A percentile compares a stretch with the other conserved stretches of the same genome.
phyloP scores from a whole-genome alignment of 2,329 filamentous ascomycete genomes.

The Aureobasidium sp. region DNA sequence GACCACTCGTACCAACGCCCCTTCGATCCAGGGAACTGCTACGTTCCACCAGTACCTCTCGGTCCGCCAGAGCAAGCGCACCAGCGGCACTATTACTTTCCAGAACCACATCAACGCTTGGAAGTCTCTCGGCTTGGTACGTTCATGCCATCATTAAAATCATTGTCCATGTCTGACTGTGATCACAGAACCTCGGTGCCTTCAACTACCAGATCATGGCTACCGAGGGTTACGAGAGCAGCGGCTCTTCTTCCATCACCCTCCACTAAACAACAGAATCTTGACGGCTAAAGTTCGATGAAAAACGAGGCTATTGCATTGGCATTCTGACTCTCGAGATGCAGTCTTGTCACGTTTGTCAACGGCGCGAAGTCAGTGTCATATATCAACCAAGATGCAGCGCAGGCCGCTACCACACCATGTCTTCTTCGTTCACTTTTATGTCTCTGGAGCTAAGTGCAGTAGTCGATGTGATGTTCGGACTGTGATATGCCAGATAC shows the following conservation, averaged over 20 bases:
- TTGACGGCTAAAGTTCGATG: too few species aligned
- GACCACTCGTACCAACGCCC: constrained; percentile 39
- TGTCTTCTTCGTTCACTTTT: too few species aligned
- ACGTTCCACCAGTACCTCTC: constrained; percentile 52
- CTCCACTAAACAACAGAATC: neutral
- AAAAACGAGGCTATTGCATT: too few species aligned
- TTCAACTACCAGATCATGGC: constrained; percentile 49
- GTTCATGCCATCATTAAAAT: neutral
- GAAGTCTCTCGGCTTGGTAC: constrained; percentile 39
- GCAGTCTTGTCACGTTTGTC: too few species aligned
- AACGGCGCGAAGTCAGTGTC: too few species aligned
- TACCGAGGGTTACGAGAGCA: constrained; percentile 39
- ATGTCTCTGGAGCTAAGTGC: too few species aligned
- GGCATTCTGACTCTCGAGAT: too few species aligned
- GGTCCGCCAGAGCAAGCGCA: constrained; percentile 44
- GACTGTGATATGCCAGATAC: too few species aligned
- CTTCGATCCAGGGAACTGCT: constrained; percentile 47
- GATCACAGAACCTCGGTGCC: constrained; percentile 35
- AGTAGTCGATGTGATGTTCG: too few species aligned
- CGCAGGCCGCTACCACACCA: too few species aligned
- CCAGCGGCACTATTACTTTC: constrained; percentile 45
- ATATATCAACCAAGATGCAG: too few species aligned
- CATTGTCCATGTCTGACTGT: neutral
- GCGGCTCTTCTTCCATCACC: constrained; percentile 23
- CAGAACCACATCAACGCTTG: constrained; percentile 50